These are phyloP conservation scores for Psilocybe tampanensis DNA, from an alignment of 768 basidiomycete species.

Conservation along the genomic window DNA sequence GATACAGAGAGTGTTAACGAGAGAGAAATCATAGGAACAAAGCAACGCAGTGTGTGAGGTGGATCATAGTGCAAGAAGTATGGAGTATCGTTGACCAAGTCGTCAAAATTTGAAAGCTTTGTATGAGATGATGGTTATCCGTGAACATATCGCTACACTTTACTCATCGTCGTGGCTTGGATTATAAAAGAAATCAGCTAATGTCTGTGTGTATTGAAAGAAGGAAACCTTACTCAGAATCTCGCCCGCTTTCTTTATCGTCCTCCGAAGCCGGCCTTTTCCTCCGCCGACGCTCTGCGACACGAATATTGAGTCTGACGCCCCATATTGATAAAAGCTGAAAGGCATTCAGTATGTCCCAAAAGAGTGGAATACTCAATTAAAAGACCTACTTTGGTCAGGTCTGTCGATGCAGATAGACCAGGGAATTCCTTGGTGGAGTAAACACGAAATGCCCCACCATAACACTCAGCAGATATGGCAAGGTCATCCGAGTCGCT, in stretches of 20 bases:
- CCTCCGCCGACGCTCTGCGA: conserved; percentile 26
- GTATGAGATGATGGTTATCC: too few species aligned
- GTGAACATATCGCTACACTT: too few species aligned
- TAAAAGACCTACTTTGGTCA: conserved; percentile 55
- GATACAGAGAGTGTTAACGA: too few species aligned
- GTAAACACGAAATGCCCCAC: conserved; percentile 64
- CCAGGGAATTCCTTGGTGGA: conserved; percentile 77
- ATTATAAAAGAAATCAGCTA: too few species aligned
- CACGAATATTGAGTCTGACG: conserved; percentile 28
- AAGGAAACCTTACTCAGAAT: conserved; percentile 2
- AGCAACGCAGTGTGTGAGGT: too few species aligned
- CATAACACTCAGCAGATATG: conserved; percentile 67
- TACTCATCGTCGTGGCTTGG: too few species aligned
- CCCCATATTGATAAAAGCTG: conserved; percentile 30
- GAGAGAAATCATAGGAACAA: too few species aligned
- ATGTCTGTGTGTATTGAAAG: neutral
- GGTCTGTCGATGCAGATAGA: conserved; percentile 62
- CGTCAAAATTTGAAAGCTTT: too few species aligned
- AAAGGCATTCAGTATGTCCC: neutral
- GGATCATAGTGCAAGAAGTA: too few species aligned
- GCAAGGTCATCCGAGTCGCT: conserved; percentile 32
- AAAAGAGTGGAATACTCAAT: neutral
- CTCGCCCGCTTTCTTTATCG: conserved; percentile 11
- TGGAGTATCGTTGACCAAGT: too few species aligned
- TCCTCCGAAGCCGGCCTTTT: conserved; percentile 12